A percentile compares a stretch with the other conserved stretches of the same genome.
phyloP scores from a whole-genome alignment of 2,329 filamentous ascomycete genomes.

The Ascocoryne sarcoides region DNA sequence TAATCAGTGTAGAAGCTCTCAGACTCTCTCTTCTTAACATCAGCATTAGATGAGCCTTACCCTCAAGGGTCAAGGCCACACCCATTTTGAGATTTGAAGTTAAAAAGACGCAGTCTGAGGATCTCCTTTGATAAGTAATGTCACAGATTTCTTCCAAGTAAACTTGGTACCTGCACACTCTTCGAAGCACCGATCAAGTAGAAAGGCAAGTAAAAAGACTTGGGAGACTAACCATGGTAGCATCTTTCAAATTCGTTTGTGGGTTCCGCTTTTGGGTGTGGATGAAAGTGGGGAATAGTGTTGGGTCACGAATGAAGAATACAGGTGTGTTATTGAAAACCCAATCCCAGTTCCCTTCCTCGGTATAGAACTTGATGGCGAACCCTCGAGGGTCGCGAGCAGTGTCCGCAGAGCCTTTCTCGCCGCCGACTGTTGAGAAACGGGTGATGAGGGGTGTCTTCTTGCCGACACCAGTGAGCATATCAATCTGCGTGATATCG shows the following conservation, averaged over 20 bases:
- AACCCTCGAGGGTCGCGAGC: constrained; percentile 61
- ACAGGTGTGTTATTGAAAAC: constrained; percentile 70
- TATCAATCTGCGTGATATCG: constrained; percentile 21
- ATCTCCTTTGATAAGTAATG: no score
- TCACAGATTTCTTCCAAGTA: no score
- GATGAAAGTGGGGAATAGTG: constrained; percentile 68
- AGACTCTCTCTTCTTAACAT: no score
- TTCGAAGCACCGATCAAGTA: no score
- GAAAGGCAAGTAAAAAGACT: no score
- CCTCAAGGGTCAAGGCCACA: no score
- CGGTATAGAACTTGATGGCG: constrained; percentile 62
- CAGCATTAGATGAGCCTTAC: no score
- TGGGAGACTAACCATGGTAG: no score
- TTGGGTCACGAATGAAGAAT: constrained; percentile 68
- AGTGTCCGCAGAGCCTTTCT: constrained; percentile 58
- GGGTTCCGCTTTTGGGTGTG: constrained; percentile 73
- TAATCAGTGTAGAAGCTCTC: no score
- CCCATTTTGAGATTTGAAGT: no score
- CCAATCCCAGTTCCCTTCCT: constrained; percentile 64
- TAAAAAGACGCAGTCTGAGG: no score
- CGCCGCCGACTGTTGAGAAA: constrained; percentile 64
- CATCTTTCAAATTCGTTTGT: constrained; percentile 60
- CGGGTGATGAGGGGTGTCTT: constrained; percentile 57
- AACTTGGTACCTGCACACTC: no score
- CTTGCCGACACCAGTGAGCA: constrained; percentile 52